Conservation (phyloP, 2,329 filamentous ascomycete genomes). For the Epicoccum nigrum region DNA sequence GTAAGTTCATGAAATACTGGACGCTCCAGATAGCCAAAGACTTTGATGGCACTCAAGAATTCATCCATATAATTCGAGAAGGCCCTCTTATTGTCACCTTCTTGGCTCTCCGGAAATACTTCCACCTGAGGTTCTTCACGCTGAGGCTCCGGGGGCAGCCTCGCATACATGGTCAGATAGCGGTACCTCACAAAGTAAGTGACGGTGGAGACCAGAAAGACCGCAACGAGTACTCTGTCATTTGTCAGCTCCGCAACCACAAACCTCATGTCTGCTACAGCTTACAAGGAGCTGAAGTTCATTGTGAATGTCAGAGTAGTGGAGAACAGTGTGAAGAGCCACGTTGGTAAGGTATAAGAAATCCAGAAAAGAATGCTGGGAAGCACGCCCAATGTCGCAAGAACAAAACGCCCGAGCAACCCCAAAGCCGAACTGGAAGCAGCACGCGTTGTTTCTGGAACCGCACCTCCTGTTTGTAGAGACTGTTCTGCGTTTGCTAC, state of each 20-base stretch:
- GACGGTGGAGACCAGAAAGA: constrained; percentile 78
- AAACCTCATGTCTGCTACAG: not conserved
- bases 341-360: constrained; percentile 84
- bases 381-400: constrained; percentile 59
- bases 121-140: constrained; percentile 95
- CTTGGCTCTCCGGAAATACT: constrained; percentile 90
- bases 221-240: constrained; percentile 65
- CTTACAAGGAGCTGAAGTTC: constrained; percentile 95
- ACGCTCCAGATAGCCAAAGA: constrained; percentile 95
- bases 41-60: constrained; percentile 97
- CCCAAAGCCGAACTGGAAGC: constrained; percentile 47
- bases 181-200: constrained; percentile 96
- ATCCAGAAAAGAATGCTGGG: constrained; percentile 74
- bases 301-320: constrained; percentile 96
- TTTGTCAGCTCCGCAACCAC: constrained; percentile 32
- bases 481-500: constrained; percentile 11
- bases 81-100: constrained; percentile 86
- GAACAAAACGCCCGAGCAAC: constrained; percentile 56
- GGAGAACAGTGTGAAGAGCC: constrained; percentile 88
- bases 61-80: constrained; percentile 97
- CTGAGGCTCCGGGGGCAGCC: constrained; percentile 90
- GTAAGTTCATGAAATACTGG: constrained; percentile 98
- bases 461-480: not conserved
- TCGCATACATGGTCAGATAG: constrained; percentile 95
- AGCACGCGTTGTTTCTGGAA: constrained; percentile 23